Percentiles rank a stretch among this genome's conserved stretches.
Conservation (phyloP, 2,329 filamentous ascomycete species). For the Exophiala bonariae region DNA sequence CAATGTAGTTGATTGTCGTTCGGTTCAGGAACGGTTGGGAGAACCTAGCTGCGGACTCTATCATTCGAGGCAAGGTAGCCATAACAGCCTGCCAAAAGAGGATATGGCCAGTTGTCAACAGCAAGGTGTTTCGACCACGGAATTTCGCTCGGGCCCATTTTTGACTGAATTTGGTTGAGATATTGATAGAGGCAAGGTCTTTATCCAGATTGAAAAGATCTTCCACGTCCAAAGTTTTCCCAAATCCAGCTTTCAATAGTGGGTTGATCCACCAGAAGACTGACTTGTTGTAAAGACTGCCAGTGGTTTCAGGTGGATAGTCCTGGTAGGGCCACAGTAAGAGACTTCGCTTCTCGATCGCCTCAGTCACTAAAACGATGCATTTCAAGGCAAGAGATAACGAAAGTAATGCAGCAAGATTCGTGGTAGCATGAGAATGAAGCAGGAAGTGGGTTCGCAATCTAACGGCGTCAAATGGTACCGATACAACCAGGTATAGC, state of each 20-base stretch:
- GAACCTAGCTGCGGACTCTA: slow-evolving; percentile 29
- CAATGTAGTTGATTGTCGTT: slow-evolving; percentile 36
- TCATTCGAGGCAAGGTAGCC: slow-evolving; percentile 25
- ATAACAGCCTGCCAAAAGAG: slow-evolving; percentile 21
- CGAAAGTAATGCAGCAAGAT: slow-evolving; percentile 45
- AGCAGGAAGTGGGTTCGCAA: slow-evolving; percentile 37
- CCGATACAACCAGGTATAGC: slow-evolving; percentile 42
- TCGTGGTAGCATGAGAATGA: slow-evolving; percentile 1
- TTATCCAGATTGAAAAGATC: slow-evolving; percentile 50
- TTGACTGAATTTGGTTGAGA: slow-evolving; percentile 39
- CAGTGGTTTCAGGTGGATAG: slow-evolving; percentile 53
- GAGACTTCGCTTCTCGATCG: slow-evolving; percentile 44
- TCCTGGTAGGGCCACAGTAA: slow-evolving; percentile 39
- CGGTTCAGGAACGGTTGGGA: slow-evolving; percentile 37
- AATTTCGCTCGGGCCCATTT: slow-evolving; percentile 41
- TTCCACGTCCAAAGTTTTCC: slow-evolving; percentile 42
- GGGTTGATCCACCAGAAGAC: slow-evolving; percentile 58
- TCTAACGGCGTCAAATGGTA: slow-evolving; percentile 43
- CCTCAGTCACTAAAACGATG: slow-evolving; percentile 46
- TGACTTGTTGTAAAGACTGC: slow-evolving; percentile 48
- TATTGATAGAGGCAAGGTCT: slow-evolving; percentile 41
- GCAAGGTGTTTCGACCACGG: slow-evolving; percentile 8
- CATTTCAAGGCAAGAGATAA: slow-evolving; percentile 44
- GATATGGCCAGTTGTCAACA: slow-evolving; percentile 7
- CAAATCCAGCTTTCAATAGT: slow-evolving; percentile 52